Base-by-base conservation (phyloP, 2,329 filamentous ascomycete genomes). In the Colletotrichum acutatum region DNA sequence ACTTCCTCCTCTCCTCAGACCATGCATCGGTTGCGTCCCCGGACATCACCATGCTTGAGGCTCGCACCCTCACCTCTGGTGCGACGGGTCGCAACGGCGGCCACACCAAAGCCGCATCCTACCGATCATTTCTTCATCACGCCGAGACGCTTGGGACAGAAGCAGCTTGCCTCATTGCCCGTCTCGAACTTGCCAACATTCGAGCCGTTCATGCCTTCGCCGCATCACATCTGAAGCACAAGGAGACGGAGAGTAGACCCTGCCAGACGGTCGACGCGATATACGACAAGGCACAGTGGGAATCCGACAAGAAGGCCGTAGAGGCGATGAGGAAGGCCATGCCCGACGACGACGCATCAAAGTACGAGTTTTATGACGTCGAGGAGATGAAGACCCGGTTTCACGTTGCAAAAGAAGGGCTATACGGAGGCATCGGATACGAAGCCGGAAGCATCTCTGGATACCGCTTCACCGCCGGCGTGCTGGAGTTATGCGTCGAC, bases 221-320 rank as follows among this genome's bases (percentile, higher is more conserved):
- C 0, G 77, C 78, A 5, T 80, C 84, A 22, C 79, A 90, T 68
- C 54, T 70, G 11, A 32, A 30, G 8, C 56, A 74, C 56, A 42
- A n/a, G 5, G 61, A 62, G 37, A 85, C 88, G 76, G 90, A 91
- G 76, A 86, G 84, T 62, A 77, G 80, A 49, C 78, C 84, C 11
- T 87, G 88, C 75, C 82, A 85, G 28, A 92, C 90, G 0, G 84
- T 90, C 2, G 90, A 92, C 77, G 81, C 91, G 2, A 82, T 91
- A 37, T 91, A 90, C 77, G 87, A 90, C 71, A 71, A 81, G 22
- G 78, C 71, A 9, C 80, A 85, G 61, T 87, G 85, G 81, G 77
- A 78, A 5, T 68, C 76, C 2, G 84, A 85, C 1, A 76, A 80
- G 28, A 74, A 76, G 19, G 82, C 84, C 4, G 83, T 90, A 19